These are phyloP conservation scores for Pichia sp. DNA, from an alignment of 1,139 yeast genomes.

Conservation along the genomic window DNA sequence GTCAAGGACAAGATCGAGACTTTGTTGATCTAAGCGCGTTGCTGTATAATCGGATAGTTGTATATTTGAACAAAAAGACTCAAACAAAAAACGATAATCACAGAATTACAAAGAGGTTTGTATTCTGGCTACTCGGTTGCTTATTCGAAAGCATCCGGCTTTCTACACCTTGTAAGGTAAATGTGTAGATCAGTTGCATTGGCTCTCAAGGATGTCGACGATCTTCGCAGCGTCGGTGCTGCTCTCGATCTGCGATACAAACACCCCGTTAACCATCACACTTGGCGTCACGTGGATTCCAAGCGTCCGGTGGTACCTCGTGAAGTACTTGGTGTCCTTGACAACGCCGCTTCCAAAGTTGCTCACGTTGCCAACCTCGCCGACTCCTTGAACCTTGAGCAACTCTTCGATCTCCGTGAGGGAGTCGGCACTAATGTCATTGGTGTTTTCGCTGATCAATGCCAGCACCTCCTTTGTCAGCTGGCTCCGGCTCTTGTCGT, in stretches of 20 bases:
- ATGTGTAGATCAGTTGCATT: not conserved
- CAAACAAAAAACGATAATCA: too few species aligned
- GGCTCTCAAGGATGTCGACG: conserved; percentile 30
- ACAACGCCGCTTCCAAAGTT: conserved; percentile 53
- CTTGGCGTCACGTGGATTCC: conserved; percentile 89
- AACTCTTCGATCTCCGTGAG: not conserved
- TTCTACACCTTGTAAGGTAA: not conserved
- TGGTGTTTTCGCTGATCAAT: not conserved
- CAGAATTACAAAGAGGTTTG: too few species aligned
- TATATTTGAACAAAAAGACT: not conserved
- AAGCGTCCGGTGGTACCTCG: conserved; percentile 68
- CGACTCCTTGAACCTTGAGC: conserved; percentile 35
- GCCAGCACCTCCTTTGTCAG: conserved; percentile 39
- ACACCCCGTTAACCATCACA: conserved; percentile 66
- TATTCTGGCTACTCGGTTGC: too few species aligned
- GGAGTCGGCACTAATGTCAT: not conserved
- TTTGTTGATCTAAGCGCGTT: conserved; percentile 65
- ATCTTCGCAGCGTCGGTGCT: conserved; percentile 36
- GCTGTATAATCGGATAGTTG: not conserved
- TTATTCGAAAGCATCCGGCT: too few species aligned
- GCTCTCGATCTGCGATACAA: conserved; percentile 41
- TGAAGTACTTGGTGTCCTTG: conserved; percentile 66
- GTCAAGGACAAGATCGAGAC: conserved; percentile 99
- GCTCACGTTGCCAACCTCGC: not conserved
- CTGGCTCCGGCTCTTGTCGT: conserved; percentile 51